Evolutionary conservation across 768 basidiomycete species (phyloP), one percentile per base, ranked within the genome.

Genomic region (Neoboletus brunneissimus): DNA sequence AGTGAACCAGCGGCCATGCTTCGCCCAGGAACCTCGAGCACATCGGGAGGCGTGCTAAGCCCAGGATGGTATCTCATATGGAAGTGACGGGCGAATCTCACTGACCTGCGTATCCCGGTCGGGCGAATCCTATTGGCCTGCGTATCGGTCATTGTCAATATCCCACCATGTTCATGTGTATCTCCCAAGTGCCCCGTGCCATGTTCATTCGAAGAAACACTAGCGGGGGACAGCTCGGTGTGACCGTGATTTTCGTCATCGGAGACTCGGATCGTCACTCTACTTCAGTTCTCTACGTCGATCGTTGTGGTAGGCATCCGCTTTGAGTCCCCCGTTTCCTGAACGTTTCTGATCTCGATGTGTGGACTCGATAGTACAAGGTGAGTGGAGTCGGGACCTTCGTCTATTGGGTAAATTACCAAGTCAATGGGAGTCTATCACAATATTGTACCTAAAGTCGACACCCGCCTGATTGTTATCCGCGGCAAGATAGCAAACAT

Each of bases 21-120:
- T 53, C 27, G 48, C 23, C 40, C 20, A 35, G 23, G 51, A 37
- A 37, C 20, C 12, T 27, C 4, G 23, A 35, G n/a, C 38, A 16
- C 15, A 46, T 35, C 34, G 29, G 45, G 29, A 16, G 6, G 18
- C n/a, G 27, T n/a, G 44, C 34, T 18, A 13, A 40, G 43, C 34
- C 12, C n/a, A 49, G 48, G 32, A 46, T 45, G 40, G 35, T 8
- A 10, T 61, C 51, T 53, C 47, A 52, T 52, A 54, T 56, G n/a
- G 23, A 54, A 57, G 42, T 20, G 57, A 63, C 38, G 25, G 44
- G 57, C 11, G 54, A 54, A 59, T 57, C 55, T 31, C n/a, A 43
- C n/a, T 50, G 49, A 40, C 31, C 43, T 52, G 45, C 48, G 46
- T 34, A 53, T 45, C 43, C 48, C 34, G 25, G 10, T 27, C 23